These are phyloP conservation scores for Colletotrichum cuscutae DNA, from an alignment of 2,329 filamentous ascomycete genomes.

Conservation along the genomic window DNA sequence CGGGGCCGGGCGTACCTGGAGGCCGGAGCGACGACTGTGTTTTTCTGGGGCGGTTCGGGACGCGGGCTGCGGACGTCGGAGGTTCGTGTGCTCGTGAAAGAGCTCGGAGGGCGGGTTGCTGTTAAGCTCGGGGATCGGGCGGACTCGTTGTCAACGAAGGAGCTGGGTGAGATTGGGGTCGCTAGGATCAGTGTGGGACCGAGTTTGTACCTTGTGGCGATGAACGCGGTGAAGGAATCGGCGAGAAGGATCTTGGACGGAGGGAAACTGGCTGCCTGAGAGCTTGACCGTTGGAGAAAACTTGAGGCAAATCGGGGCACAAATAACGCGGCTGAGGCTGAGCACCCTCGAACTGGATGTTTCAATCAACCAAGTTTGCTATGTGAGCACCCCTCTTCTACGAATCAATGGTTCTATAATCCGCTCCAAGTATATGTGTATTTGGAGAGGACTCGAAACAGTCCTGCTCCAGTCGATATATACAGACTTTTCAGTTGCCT, in stretches of 20 bases:
- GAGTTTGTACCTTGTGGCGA: slow-evolving; percentile 53
- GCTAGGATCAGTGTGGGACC: slow-evolving; percentile 67
- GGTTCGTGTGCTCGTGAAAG: slow-evolving; percentile 56
- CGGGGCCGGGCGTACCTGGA: slow-evolving; percentile 67
- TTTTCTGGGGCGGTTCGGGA: slow-evolving; percentile 66
- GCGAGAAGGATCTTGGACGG: slow-evolving; percentile 45
- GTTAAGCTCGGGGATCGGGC: slow-evolving; percentile 53
- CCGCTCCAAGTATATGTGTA: neutral
- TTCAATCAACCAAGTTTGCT: neutral
- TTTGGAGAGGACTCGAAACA: neutral
- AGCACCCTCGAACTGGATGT: neutral
- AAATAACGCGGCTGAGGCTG: neutral
- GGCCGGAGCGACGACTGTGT: slow-evolving; percentile 68
- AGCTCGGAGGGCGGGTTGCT: slow-evolving; percentile 60
- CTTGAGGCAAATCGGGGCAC: neutral
- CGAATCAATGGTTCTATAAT: neutral
- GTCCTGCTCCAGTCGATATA: neutral
- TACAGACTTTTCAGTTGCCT: neutral
- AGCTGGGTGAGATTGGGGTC: slow-evolving; percentile 60
- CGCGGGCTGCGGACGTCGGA: slow-evolving; percentile 57
- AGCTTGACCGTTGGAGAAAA: neutral
- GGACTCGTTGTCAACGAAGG: slow-evolving; percentile 53
- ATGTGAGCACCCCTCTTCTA: neutral
- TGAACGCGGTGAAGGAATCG: slow-evolving; percentile 48
- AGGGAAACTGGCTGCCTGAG: slow-evolving; percentile 23